A percentile compares a stretch with the other conserved stretches of the same genome.
These are phyloP conservation scores for Falciphora oryzae DNA, from an alignment of 2,329 filamentous ascomycete genomes.

Conservation along the genomic window DNA sequence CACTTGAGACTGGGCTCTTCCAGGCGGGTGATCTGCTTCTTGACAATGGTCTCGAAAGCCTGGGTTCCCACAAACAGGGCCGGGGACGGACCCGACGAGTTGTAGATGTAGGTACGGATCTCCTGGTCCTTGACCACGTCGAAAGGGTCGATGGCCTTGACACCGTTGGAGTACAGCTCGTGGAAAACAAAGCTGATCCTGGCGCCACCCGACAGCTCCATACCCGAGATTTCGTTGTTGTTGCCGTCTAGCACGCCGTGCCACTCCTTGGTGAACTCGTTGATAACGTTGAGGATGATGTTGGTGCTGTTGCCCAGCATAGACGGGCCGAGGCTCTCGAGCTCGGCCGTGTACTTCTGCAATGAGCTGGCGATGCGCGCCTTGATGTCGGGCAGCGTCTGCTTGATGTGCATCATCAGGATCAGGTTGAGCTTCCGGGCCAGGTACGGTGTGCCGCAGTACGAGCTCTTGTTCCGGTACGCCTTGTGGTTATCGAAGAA, in stretches of 20 bases:
- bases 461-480: slow-evolving; percentile 96
- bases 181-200: slow-evolving; percentile 99
- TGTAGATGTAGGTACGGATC: slow-evolving; percentile 94
- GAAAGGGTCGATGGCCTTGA: slow-evolving; percentile 97
- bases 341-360: slow-evolving; percentile 82
- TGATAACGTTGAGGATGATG: slow-evolving; percentile 97
- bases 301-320: slow-evolving; percentile 95
- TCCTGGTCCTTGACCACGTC: slow-evolving; percentile 96
- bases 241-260: slow-evolving; percentile 93
- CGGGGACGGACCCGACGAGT: slow-evolving; percentile 96
- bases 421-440: slow-evolving; percentile 97
- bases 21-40: slow-evolving; percentile 94
- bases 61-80: slow-evolving; percentile 96
- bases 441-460: slow-evolving; percentile 96
- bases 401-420: slow-evolving; percentile 99
- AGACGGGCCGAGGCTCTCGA: slow-evolving; percentile 80
- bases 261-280: slow-evolving; percentile 97
- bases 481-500: slow-evolving; percentile 99
- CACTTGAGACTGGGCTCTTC: slow-evolving; percentile 98
- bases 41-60: slow-evolving; percentile 97
- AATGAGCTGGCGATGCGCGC: slow-evolving; percentile 90
- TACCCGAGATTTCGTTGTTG: slow-evolving; percentile 90
- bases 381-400: slow-evolving; percentile 98
- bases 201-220: slow-evolving; percentile 90
- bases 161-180: slow-evolving; percentile 93